Conservation (phyloP, 108 stramenopile species). For the Hondaea fermentalgiana region DNA sequence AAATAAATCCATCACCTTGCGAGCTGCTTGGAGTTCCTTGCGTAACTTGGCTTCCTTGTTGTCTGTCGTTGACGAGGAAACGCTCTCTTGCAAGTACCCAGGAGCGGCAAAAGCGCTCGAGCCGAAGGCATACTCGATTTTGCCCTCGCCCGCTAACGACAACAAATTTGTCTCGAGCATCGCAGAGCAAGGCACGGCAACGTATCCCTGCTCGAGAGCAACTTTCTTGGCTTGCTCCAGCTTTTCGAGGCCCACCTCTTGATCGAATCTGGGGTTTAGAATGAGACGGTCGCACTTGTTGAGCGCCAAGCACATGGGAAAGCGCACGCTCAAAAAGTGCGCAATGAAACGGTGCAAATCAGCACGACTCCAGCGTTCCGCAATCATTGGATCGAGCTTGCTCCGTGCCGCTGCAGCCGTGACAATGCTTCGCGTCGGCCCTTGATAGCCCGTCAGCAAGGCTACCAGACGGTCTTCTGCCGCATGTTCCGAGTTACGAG, state of each 20-base stretch:
- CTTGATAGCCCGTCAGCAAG: conserved; percentile 75
- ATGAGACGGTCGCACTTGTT: conserved; percentile 62
- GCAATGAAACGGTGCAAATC: conserved; percentile 70
- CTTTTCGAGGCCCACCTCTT: conserved; percentile 27
- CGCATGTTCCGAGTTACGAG: neutral
- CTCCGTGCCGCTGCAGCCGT: conserved; percentile 55
- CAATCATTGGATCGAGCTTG: conserved; percentile 49
- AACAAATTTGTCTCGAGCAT: neutral
- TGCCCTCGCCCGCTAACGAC: neutral
- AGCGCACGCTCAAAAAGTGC: conserved; percentile 66
- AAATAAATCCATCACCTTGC: neutral
- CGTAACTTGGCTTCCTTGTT: neutral
- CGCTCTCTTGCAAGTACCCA: neutral
- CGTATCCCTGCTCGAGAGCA: conserved; percentile 29
- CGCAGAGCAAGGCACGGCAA: conserved; percentile 1
- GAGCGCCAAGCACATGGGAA: conserved; percentile 74
- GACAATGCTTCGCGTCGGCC: conserved; percentile 40
- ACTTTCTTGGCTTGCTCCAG: conserved; percentile 35
- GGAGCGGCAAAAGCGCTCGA: neutral
- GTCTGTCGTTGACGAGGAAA: neutral
- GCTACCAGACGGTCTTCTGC: conserved; percentile 46
- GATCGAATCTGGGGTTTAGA: neutral
- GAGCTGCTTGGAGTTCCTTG: neutral
- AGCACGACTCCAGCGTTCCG: conserved; percentile 59
- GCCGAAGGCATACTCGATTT: neutral